A percentile compares a stretch with the other conserved stretches of the same genome.
Evolutionary conservation across 2,329 filamentous ascomycete species (phyloP).

Genomic region (Zymoseptoria tritici): DNA sequence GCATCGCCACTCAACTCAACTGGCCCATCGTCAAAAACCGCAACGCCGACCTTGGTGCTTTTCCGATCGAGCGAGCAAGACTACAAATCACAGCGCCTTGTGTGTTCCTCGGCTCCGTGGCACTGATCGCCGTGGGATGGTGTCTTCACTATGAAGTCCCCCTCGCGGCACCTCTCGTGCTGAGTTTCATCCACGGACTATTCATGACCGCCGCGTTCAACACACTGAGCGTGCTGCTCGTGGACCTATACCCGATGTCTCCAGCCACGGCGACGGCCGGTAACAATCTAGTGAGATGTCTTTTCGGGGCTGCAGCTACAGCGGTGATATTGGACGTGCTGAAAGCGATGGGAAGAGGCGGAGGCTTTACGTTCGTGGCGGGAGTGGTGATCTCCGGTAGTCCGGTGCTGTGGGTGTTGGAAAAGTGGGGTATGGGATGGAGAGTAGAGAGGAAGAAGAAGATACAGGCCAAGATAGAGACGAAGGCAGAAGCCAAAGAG

Average conservation of each 20-base stretch:
- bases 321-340: slow-evolving; percentile 37
- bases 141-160: slow-evolving; percentile 29
- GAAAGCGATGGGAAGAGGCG: slow-evolving; percentile 36
- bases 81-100: slow-evolving; percentile 34
- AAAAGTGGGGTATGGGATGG: slow-evolving; percentile 38
- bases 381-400: slow-evolving; percentile 32
- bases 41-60: slow-evolving; percentile 42
- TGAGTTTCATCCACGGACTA: slow-evolving; percentile 48
- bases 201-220: slow-evolving; percentile 54
- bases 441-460: slow-evolving; percentile 26
- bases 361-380: slow-evolving; percentile 42
- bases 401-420: slow-evolving; percentile 36
- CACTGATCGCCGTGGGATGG: slow-evolving; percentile 37
- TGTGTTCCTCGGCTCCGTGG: slow-evolving; percentile 25
- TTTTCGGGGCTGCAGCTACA: slow-evolving; percentile 31
- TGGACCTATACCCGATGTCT: slow-evolving; percentile 36
- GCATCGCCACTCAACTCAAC: slow-evolving; percentile 54
- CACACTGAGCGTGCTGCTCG: slow-evolving; percentile 35
- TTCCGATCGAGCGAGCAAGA: slow-evolving; percentile 43
- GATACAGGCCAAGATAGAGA: slow-evolving; percentile 5
- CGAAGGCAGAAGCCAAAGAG: background rate
- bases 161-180: slow-evolving; percentile 36
- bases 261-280: slow-evolving; percentile 37
- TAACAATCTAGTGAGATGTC: slow-evolving; percentile 30
- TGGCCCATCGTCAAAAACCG: slow-evolving; percentile 55